Conservation (phyloP, 106 monocot genomes). For the Dendrobium catenatum region DNA sequence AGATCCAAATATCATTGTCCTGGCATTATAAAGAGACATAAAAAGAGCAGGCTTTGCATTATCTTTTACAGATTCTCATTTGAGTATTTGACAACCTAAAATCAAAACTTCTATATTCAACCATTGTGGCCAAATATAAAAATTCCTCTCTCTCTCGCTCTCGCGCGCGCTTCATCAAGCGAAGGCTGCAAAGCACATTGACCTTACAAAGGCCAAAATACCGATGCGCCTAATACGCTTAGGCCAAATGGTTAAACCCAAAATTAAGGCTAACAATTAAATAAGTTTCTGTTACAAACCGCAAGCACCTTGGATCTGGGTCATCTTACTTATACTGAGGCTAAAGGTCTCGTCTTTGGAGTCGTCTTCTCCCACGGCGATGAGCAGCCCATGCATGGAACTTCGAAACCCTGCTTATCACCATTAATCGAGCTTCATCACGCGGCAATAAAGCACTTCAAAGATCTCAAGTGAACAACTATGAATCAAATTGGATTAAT, state of each 20-base stretch:
- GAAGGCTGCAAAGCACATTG: not conserved
- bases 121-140: too few species aligned
- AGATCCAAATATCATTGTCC: too few species aligned
- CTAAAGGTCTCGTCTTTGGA: not conserved
- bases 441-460: too few species aligned
- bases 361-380: constrained; percentile 4
- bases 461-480: not conserved
- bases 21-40: too few species aligned
- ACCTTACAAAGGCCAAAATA: not conserved
- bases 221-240: not conserved
- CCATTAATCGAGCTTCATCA: not conserved
- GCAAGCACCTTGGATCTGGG: not conserved
- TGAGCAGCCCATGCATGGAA: not conserved
- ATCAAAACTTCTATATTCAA: too few species aligned
- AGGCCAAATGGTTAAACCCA: not conserved
- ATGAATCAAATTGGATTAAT: not conserved
- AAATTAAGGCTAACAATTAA: not conserved
- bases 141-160: not conserved
- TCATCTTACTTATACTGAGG: too few species aligned
- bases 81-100: too few species aligned
- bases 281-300: not conserved
- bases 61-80: too few species aligned
- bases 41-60: too few species aligned
- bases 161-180: not conserved
- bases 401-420: not conserved